Percentiles rank a stretch among this genome's conserved stretches.
Conservation (phyloP, 73 alveolate species). For the Loxodes magnus region DNA sequence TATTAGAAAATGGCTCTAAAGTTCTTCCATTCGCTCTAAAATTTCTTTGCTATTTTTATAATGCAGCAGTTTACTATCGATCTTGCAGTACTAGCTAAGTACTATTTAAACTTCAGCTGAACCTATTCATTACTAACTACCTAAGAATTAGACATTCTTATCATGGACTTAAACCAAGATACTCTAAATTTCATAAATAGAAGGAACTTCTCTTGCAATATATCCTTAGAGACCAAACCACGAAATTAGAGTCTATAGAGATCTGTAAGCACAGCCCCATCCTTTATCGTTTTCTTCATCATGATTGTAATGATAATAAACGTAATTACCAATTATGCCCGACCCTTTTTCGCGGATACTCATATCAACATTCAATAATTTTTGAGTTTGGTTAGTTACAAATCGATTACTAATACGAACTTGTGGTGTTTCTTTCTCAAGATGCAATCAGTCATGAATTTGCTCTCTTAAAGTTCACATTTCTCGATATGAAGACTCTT, state of each 20-base stretch:
- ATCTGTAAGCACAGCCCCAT: slow-evolving; percentile 96
- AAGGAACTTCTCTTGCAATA: slow-evolving; percentile 32
- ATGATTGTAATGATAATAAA: slow-evolving; percentile 84
- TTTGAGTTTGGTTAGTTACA: no score
- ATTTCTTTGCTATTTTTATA: slow-evolving; percentile 52
- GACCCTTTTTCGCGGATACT: no score
- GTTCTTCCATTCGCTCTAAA: slow-evolving; percentile 53
- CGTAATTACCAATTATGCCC: slow-evolving; percentile 68
- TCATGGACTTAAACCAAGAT: slow-evolving; percentile 82
- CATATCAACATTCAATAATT: no score
- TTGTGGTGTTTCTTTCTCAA: no score
- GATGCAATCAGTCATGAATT: no score
- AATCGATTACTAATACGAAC: no score
- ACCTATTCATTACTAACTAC: slow-evolving; percentile 87
- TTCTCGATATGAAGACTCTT: no score
- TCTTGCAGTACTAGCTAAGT: slow-evolving; percentile 37
- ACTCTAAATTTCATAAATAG: slow-evolving; percentile 64
- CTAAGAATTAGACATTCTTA: slow-evolving; percentile 61
- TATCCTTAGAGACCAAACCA: slow-evolving; percentile 57
- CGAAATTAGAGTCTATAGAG: slow-evolving; percentile 65
- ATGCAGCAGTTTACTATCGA: slow-evolving; percentile 71
- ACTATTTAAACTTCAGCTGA: slow-evolving; percentile 82
- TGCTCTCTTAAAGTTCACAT: no score
- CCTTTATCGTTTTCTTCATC: slow-evolving; percentile 89
- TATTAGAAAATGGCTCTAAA: slow-evolving; percentile 63